Percentiles rank a stretch among this genome's conserved stretches.
Conservation (phyloP, 2,329 filamentous ascomycete genomes). For the Stagonosporopsis tanaceti region DNA sequence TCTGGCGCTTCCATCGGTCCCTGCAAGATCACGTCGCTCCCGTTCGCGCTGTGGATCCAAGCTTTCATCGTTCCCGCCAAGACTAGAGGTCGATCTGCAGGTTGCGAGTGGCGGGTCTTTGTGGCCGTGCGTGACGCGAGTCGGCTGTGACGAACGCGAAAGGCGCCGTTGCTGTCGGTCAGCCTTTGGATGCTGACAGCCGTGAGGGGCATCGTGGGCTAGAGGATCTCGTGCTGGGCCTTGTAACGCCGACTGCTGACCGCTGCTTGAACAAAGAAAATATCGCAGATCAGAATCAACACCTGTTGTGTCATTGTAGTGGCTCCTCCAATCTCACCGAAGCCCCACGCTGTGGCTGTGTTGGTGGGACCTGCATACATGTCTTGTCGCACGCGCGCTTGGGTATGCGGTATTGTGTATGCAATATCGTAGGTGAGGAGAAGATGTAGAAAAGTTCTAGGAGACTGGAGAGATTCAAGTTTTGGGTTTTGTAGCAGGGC, state of each 20-base stretch:
- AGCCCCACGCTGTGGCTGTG: conserved; percentile 15
- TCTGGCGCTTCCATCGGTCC: conserved; percentile 3
- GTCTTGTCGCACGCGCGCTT: conserved; percentile 3
- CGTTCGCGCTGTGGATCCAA: conserved; percentile 14
- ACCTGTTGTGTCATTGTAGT: neutral
- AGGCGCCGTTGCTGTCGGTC: neutral
- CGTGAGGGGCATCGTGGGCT: neutral
- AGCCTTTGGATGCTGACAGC: neutral
- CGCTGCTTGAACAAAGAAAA: neutral
- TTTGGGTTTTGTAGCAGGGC: neutral
- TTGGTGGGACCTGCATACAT: conserved; percentile 3
- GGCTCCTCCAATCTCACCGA: neutral
- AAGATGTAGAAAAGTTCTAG: neutral
- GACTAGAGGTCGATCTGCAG: conserved; percentile 9
- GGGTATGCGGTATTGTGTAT: conserved; percentile 8
- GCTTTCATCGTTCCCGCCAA: conserved; percentile 16
- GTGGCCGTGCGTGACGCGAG: conserved; percentile 17
- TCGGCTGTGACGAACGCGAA: neutral
- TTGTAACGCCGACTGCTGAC: neutral
- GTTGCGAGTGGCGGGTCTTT: conserved; percentile 11
- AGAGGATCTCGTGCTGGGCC: too few relatives aligned
- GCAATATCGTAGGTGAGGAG: neutral
- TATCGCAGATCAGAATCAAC: neutral
- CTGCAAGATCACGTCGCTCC: conserved; percentile 14
- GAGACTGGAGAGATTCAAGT: neutral